Evolutionary conservation across 1,139 yeast genomes (phyloP), one percentile per base, ranked within the genome.

Genomic region (Yamadazyma diospyri): DNA sequence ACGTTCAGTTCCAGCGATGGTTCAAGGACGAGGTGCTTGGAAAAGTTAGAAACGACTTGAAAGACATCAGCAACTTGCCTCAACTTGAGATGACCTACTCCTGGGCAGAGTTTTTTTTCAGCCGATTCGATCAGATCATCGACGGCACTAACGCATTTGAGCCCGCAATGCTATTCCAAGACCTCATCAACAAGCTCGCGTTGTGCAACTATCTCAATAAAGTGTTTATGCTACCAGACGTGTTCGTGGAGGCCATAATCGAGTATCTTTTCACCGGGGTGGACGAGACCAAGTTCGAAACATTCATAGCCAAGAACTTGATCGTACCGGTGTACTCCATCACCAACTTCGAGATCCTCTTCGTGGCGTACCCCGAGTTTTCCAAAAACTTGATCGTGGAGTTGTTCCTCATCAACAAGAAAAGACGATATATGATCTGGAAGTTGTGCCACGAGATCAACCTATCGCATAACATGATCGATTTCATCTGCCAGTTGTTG

Each of bases 341-440:
- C 11, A 61, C 65, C 11, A 55, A 54, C 16, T 62, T 65, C 40
- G 74, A 69, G 40, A 43, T 67, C 23, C 43, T 69, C 6, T 47
- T 69, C 16, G 59, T 54, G 20, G 57, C 54, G 33, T 57, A 63
- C 37, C 55, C 58, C n/a, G 59, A 66, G 17, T 55, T 78, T 6
- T 72, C 80, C 0, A 68, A 76, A 47, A 60, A 72, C 18, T 54
- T 80, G 30, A 61, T 80, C 55, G 87, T 81, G 54, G 89, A 82
- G 53, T 60, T 82, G 66, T 58, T 81, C 32, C 79, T 81, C 84
- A 72, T 78, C 36, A 57, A 61, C 34, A 85, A 85, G 0, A 71
- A 67, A 43, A 64, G 88, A 40, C 55, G 86, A 24, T 72, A 71
- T 0, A 49, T 80, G n/a, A 76, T 82, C 23, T 79, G 86, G 85